A percentile compares a stretch with the other conserved stretches of the same genome.
Evolutionary conservation across 2,329 filamentous ascomycete species (phyloP).

Genomic region (Hymenoscyphus fraxineus): DNA sequence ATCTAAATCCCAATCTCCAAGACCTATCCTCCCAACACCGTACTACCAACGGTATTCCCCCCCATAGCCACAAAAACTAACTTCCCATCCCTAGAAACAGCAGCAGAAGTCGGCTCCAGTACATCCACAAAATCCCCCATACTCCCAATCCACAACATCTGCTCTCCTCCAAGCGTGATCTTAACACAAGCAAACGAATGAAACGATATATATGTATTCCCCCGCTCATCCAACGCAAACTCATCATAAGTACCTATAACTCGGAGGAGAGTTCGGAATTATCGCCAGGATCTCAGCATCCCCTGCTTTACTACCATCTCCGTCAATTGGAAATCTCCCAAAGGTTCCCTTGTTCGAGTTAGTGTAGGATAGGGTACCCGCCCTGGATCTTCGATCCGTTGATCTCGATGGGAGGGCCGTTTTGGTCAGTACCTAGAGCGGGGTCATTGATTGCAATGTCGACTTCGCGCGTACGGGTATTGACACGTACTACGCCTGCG

Average conservation of each 20-base stretch:
- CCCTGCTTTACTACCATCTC: not conserved
- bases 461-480: constrained; percentile 20
- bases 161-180: not conserved
- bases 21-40: not conserved
- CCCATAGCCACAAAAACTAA: not conserved
- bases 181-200: not conserved
- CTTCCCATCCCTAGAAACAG: not conserved
- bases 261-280: not conserved
- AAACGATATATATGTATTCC: not conserved
- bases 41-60: not conserved
- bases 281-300: not conserved
- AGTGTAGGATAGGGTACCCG: constrained; percentile 7
- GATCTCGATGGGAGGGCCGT: constrained; percentile 11
- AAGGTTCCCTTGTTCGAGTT: constrained; percentile 8
- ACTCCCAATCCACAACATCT: not conserved
- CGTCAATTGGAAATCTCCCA: constrained; percentile 8
- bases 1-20: not conserved
- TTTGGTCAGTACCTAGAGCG: not conserved
- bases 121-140: not conserved
- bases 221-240: not conserved
- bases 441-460: constrained; percentile 3
- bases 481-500: not conserved
- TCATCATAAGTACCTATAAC: not conserved
- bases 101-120: not conserved
- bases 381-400: constrained; percentile 9